Evolutionary conservation across 768 basidiomycete species (phyloP).

Genomic region (Boletus rex-veris): DNA sequence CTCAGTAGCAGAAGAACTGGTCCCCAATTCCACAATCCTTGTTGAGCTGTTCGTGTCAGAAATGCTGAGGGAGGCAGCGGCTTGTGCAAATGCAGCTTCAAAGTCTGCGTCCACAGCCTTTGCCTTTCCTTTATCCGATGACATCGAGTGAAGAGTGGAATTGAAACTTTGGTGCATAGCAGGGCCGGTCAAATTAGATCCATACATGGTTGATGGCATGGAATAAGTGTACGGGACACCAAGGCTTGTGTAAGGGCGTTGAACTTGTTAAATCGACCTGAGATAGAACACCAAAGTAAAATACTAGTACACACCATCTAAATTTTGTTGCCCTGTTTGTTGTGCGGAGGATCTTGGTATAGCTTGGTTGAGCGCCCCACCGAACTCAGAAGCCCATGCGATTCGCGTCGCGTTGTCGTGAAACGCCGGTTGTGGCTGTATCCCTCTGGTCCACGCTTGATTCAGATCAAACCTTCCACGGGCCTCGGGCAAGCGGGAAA

Average conservation of each 20-base stretch:
- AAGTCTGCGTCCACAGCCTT: conserved; percentile 77
- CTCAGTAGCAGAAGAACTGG: conserved; percentile 38
- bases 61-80: conserved; percentile 49
- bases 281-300: background rate
- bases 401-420: conserved; percentile 33
- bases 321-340: conserved; percentile 25
- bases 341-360: conserved; percentile 31
- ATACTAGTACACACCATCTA: conserved; percentile 18
- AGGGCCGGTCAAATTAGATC: conserved; percentile 32
- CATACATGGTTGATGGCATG: conserved; percentile 32
- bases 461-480: conserved; percentile 37
- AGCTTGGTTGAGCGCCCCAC: conserved; percentile 24
- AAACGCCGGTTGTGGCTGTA: conserved; percentile 38
- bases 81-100: conserved; percentile 79
- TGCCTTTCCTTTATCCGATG: conserved; percentile 63
- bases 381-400: conserved; percentile 62
- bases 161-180: conserved; percentile 34
- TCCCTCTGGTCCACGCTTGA: conserved; percentile 53
- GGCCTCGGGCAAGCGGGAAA: conserved; percentile 23
- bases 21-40: conserved; percentile 53
- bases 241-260: conserved; percentile 39
- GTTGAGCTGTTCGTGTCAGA: conserved; percentile 40
- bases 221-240: conserved; percentile 35
- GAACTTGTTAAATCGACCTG: conserved; percentile 21
- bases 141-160: conserved; percentile 19